Percentiles rank a stretch among this genome's conserved stretches.
Conservation (phyloP, 2,329 filamentous ascomycete genomes). For the Eutypa lata region DNA sequence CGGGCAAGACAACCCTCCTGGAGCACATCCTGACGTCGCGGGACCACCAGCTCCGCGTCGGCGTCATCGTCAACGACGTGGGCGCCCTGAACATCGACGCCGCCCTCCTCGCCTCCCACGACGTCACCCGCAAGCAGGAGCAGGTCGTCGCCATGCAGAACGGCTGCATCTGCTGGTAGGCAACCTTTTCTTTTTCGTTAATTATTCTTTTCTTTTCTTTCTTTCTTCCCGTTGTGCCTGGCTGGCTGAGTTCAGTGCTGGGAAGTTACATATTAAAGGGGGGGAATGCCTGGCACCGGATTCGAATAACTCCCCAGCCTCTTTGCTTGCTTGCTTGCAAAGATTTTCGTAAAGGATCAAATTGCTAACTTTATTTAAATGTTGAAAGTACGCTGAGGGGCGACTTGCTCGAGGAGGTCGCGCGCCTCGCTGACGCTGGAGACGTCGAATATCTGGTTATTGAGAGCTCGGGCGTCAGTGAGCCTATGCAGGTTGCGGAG, state of each 20-base stretch:
- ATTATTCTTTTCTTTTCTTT: too few relatives aligned
- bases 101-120: constrained; percentile 55
- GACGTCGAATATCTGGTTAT: constrained; percentile 70
- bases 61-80: constrained; percentile 73
- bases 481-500: constrained; percentile 71
- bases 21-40: constrained; percentile 63
- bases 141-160: constrained; percentile 68
- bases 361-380: too few relatives aligned
- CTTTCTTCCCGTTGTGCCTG: too few relatives aligned
- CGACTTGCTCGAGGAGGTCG: constrained; percentile 68
- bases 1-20: constrained; percentile 69
- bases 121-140: constrained; percentile 53
- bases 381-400: constrained; percentile 68
- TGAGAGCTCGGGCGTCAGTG: constrained; percentile 69
- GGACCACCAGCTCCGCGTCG: constrained; percentile 65
- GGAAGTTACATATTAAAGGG: too few relatives aligned
- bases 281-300: too few relatives aligned
- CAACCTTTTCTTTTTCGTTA: too few relatives aligned
- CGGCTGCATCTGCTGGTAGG: constrained; percentile 77
- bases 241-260: too few relatives aligned
- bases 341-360: too few relatives aligned
- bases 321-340: too few relatives aligned
- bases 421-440: constrained; percentile 58
- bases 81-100: constrained; percentile 65
- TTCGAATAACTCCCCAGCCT: too few relatives aligned